Base-by-base conservation (phyloP, 2,329 filamentous ascomycete genomes). In the Ceratocystis cacaofunesta region DNA sequence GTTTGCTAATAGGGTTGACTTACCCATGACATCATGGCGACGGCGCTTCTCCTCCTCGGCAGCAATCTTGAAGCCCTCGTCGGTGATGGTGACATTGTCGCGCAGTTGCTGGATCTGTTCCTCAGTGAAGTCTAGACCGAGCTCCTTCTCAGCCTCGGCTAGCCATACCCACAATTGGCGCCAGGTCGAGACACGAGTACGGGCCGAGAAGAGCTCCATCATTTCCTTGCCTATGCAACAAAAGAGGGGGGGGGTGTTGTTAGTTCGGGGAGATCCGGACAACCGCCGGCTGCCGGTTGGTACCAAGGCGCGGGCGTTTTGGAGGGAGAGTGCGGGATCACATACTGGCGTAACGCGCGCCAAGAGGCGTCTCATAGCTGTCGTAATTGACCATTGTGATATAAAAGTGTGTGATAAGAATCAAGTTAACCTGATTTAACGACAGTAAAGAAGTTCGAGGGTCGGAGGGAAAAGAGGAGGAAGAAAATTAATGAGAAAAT, bases 111-210 rank as follows among this genome's bases (percentile, higher is more conserved):
- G 81, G 63, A 96, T 78, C 7, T 91, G 91, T 71, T 92, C 84
- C 22, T 81, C 75, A 15, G 83, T 85, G 72, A 96, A 92, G 57
- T 76, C 73, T 60, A 95, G 82, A 2, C 90, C 90, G 1, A 95
- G 82, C 74, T 92, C 87, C 74, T 85, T 86, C 78, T 96, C 87
- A 8, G 82, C 80, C 78, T 95, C 87, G 28, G 91, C 91, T 10
- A 96, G 86, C 76, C 82, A 85, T 57, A 92, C 78, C 92, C 92
- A 96, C 19, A 96, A 83, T 73, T 89, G 82, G 69, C 91, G 85
- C 90, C 90, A 95, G 65, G 85, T 90, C 52, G 84, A 86, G 74
- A 86, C 85, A 36, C 90, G 82, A 64, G 84, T 86, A 55, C 90
- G 84, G 67, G 86, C 84, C 70, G 85, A 87, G 79, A 96, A 96